Conservation (phyloP, 257 asterid species). For the Prunella vulgaris region DNA sequence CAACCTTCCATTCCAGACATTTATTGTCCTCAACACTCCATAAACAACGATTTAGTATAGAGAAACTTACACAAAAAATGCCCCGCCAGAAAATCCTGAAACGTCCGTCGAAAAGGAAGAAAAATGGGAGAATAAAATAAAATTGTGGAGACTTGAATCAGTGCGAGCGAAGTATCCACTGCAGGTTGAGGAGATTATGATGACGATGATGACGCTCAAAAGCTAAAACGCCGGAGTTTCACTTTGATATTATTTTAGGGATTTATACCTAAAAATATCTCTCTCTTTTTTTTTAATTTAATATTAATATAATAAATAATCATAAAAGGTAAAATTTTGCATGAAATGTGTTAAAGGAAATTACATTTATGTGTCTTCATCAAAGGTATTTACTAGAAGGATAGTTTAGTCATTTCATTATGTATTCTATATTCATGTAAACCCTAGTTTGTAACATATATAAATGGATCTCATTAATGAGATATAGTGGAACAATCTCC, state of each 20-base stretch:
- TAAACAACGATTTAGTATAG: slow-evolving; percentile 4
- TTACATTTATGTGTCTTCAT: too few relatives aligned
- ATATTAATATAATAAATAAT: too few relatives aligned
- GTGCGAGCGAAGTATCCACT: slow-evolving; percentile 29
- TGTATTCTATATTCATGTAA: too few relatives aligned
- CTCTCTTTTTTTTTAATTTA: background rate
- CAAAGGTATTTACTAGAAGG: too few relatives aligned
- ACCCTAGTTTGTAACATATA: too few relatives aligned
- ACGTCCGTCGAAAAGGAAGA: background rate
- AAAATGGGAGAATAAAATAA: background rate
- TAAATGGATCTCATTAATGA: too few relatives aligned
- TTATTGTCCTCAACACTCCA: background rate
- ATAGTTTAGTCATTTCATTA: too few relatives aligned
- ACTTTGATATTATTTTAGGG: background rate
- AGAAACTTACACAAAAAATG: slow-evolving; percentile 27
- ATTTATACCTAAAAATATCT: background rate
- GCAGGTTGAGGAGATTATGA: slow-evolving; percentile 31
- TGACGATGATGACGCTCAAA: slow-evolving; percentile 13
- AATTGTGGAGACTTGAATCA: slow-evolving; percentile 13
- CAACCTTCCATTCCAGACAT: background rate
- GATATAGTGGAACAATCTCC: too few relatives aligned
- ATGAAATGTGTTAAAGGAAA: too few relatives aligned
- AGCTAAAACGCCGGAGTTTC: slow-evolving; percentile 19
- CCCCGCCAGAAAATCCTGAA: slow-evolving; percentile 19
- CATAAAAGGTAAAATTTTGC: too few relatives aligned